A percentile compares a stretch with the other conserved stretches of the same genome.
Conservation (phyloP, 495 filamentous ascomycete species). For the Penicillium psychrofluorescens region DNA sequence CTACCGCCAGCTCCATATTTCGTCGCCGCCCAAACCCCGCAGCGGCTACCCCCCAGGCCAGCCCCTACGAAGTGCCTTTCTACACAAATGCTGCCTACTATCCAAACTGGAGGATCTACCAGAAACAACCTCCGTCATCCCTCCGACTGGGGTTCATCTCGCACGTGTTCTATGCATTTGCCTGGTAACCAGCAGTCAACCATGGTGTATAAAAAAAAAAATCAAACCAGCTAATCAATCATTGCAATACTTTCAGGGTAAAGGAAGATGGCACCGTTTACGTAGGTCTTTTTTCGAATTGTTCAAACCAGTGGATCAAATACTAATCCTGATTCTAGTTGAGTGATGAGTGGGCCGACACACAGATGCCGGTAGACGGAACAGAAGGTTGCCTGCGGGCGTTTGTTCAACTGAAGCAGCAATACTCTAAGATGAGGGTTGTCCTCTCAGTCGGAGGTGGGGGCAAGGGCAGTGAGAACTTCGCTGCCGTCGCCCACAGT, state of each 20-base stretch:
- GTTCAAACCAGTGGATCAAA: not conserved
- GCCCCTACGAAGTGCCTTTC: slow-evolving; percentile 33
- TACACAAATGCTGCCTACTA: slow-evolving; percentile 78
- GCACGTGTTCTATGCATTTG: slow-evolving; percentile 88
- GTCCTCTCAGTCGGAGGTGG: slow-evolving; percentile 86
- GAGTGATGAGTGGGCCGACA: slow-evolving; percentile 81
- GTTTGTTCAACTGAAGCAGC: slow-evolving; percentile 64
- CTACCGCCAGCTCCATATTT: slow-evolving; percentile 12
- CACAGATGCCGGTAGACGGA: slow-evolving; percentile 71
- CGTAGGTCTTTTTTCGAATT: slow-evolving; percentile 38
- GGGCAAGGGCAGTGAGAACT: slow-evolving; percentile 68
- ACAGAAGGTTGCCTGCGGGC: slow-evolving; percentile 70
- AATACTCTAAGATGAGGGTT: slow-evolving; percentile 67
- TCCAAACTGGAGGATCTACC: slow-evolving; percentile 78
- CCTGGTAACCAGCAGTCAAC: slow-evolving; percentile 42
- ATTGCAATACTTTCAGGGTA: slow-evolving; percentile 46
- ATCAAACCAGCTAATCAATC: slow-evolving; percentile 18
- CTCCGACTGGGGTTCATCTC: slow-evolving; percentile 63
- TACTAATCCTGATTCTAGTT: slow-evolving; percentile 45
- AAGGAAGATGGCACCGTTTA: slow-evolving; percentile 74
- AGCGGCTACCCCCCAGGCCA: slow-evolving; percentile 12
- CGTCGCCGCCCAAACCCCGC: slow-evolving; percentile 15
- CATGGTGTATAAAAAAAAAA: slow-evolving; percentile 4
- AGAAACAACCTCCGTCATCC: slow-evolving; percentile 67
- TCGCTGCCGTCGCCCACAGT: slow-evolving; percentile 64